Base-by-base conservation (phyloP, 2,329 filamentous ascomycete species). In the Fusarium gaditjirri region DNA sequence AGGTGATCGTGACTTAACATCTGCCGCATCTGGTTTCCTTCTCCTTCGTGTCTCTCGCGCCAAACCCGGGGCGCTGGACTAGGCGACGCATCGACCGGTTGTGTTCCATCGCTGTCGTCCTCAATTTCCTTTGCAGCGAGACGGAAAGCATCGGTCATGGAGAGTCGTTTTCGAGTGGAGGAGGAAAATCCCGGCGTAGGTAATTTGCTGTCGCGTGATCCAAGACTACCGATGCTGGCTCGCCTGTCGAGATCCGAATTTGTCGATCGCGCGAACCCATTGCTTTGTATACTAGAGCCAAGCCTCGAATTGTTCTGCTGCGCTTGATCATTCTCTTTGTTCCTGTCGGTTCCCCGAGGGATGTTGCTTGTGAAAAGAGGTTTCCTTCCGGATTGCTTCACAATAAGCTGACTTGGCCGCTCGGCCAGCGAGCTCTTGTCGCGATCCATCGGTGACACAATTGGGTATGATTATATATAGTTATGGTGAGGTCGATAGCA, bases 1-100 rank as follows among this genome's bases (percentile, higher is more conserved):
- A 82, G 64, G 23, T 79, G 78, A 46, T 81, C 79, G 6, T 76
- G 75, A 11, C 71, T 76, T 19, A 80, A 59, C 21, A 74, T 57
- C 61, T 75, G 75, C 38, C 80, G 77, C 68, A 78, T 68, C 39
- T 76, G 77, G 35, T 64, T 71, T 42, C 83, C 79, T 23, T 81
- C 79, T 1, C 77, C 75, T 3, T 78, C 79, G 11, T 66, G 76
- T 38, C 77, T 78, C 23, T 78, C 75, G 17, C 83, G 82, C 82
- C 84, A 85, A 12, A 80, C 75, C 36, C 86, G 80, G 4, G 86
- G 86, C 2, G 86, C 86, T 1, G 86, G 86, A 60, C 86, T 88
- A 2, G 86, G 86, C 4, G 86, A 87, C 23, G 82, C 86, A 65
- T 84, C 83, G n/a, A 76, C 71, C n/a, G 66, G 61, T 21, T 76